These are phyloP conservation scores for Acidiella bohemica DNA, from an alignment of 495 filamentous ascomycete species.

Conservation along the genomic window DNA sequence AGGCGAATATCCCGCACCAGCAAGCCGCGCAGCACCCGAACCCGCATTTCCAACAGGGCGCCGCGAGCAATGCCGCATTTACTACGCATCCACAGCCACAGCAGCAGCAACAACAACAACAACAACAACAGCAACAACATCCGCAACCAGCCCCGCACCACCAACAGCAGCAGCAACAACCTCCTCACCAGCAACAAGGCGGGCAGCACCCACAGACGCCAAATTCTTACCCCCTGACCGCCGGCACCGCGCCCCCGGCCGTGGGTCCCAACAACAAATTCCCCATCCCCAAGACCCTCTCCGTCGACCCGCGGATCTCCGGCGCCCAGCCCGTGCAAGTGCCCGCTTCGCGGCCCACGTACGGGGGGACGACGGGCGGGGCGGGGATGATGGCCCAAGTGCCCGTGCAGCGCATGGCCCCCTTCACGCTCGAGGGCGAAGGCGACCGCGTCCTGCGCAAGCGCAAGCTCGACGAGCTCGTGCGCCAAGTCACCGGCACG, in stretches of 20 bases:
- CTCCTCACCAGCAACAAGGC: no score
- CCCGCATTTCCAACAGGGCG: background rate
- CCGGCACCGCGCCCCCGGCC: conserved; percentile 10
- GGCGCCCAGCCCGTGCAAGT: conserved; percentile 51
- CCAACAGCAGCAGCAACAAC: conserved; percentile 15
- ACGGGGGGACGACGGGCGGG: no score
- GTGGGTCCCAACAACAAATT: conserved; percentile 34
- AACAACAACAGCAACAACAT: conserved; percentile 32
- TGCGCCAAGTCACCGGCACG: conserved; percentile 80
- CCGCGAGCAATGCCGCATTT: background rate
- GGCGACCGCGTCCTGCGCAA: conserved; percentile 82
- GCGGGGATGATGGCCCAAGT: conserved; percentile 77
- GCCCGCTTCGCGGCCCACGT: conserved; percentile 60
- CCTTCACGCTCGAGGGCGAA: conserved; percentile 74
- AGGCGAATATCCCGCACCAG: no score
- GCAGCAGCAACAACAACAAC: conserved; percentile 9
- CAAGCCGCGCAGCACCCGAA: no score
- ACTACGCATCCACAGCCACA: conserved; percentile 2
- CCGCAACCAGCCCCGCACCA: conserved; percentile 29
- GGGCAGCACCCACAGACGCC: conserved; percentile 1
- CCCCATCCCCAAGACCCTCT: conserved; percentile 63
- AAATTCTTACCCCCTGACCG: background rate
- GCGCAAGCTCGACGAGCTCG: conserved; percentile 91
- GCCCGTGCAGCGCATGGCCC: conserved; percentile 63
- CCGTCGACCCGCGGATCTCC: conserved; percentile 39